Base-by-base conservation (phyloP, 495 filamentous ascomycete genomes). In the Lepraria neglecta region DNA sequence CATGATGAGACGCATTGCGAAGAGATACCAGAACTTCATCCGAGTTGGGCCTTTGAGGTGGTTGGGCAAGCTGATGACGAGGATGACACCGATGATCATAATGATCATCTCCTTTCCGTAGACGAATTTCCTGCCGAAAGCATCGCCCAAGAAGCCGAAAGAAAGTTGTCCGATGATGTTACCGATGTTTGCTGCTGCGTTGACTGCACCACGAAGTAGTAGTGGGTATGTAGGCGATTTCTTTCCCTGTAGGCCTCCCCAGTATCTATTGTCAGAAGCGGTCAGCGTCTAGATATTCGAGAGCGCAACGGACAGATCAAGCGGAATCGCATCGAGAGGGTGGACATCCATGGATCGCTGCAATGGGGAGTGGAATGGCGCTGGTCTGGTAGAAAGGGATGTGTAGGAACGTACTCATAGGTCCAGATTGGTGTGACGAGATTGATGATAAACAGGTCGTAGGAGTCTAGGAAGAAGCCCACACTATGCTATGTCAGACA, bases 71-170 rank as follows among this genome's bases (percentile, higher is more conserved):
- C 90, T 91, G 53, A 87, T 78, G 57, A 95, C 83, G 35, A 86
- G 80, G 58, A 91, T 81, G 3, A 83, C 81, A 7, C 88, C 86
- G 63, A 89, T 81, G 71, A 95, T 95, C 73, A 95, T 94, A 65
- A 96, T 75, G 68, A 94, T 90, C 64, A 95, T 74, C 71, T 95
- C 91, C 51, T 94, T 76, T 48, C 91, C 91, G 72, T 96, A 96
- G 86, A 95, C 92, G 56, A 76, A 80, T 78, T 89, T 90, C 56
- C 89, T 84, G 55, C 89, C 88, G 58, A 91, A 80, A 28, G 84
- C 74, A 77, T 95, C 91, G 27, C 89, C 91, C 14, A 92, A 76
- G 71, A 80, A 84, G 57, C 91, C 91, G 68, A 96, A 95, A 62
- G 80, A 80, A 28, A 95, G 72, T 73, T 95, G 91, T 47, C 91